These are phyloP conservation scores for Solanum paucissectum DNA, from an alignment of 257 asterid species.

Conservation along the genomic window DNA sequence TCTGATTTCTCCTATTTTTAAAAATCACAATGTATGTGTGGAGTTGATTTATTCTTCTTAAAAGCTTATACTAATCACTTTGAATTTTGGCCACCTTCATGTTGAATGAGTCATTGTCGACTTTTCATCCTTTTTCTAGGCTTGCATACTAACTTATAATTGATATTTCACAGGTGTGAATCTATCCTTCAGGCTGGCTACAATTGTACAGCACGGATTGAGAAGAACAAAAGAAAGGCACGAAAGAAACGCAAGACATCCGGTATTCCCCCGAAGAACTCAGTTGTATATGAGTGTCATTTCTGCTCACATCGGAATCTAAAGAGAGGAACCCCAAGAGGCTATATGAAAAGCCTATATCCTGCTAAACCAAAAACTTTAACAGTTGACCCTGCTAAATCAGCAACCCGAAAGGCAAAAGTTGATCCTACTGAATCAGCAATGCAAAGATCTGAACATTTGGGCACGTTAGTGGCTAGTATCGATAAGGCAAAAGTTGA, in stretches of 20 bases:
- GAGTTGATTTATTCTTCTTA: not conserved
- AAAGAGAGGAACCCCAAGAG: constrained; percentile 64
- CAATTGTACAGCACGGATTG: constrained; percentile 53
- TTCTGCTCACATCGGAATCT: constrained; percentile 53
- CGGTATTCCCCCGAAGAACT: constrained; percentile 25
- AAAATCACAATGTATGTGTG: not conserved
- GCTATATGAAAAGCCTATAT: constrained; percentile 41
- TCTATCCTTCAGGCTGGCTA: constrained; percentile 59
- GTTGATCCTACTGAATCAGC: not conserved
- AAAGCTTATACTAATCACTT: not conserved
- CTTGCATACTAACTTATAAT: not conserved
- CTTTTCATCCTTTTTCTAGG: not conserved
- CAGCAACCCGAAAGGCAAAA: not conserved
- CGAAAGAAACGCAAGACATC: constrained; percentile 24
- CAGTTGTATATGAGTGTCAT: constrained; percentile 55
- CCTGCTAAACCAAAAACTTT: constrained; percentile 28
- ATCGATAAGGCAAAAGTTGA: not conserved
- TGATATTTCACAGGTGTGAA: constrained; percentile 47
- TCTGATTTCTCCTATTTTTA: not conserved
- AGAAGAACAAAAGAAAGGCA: constrained; percentile 29
- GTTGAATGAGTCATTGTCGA: not conserved
- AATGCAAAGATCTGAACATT: not conserved
- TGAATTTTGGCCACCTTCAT: not conserved
- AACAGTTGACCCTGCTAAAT: constrained; percentile 7
- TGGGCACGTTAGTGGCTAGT: not conserved